Evolutionary conservation across 371 early-diverging fungal species (phyloP), one percentile per base, ranked within the genome.

Genomic region (Apophysomyces elegans): DNA sequence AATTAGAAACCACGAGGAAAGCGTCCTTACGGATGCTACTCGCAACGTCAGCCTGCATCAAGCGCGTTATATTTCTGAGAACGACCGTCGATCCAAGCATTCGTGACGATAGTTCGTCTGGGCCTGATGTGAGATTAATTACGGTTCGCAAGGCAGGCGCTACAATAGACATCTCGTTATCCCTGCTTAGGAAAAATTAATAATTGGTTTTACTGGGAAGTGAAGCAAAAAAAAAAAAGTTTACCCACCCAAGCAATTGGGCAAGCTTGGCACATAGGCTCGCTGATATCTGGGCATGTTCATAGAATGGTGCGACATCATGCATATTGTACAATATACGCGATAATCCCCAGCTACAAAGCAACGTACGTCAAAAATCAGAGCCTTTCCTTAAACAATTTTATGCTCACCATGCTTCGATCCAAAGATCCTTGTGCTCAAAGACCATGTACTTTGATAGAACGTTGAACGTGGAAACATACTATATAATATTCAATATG

Each of bases 271-370:
- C 32, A 26, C 73, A 72, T 1, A 83, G 56, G 11, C 64, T 58
- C 18, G 46, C 58, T 13, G 76, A 44, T 12, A 80, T 68, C 3
- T 39, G 35, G 7, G 66, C 43, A 12, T 58, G 35, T 6, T 69
- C 35, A 38, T 77, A 71, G 41, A 83, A 83, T 21, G 43, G 47
- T 7, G 41, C 36, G 0, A 80, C 80, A 12, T 84, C 80, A 67
- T 87, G 86, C 67, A 84, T 87, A 46, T 83, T 85, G 45, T 83
- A 83, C 21, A 87, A 58, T 39, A 87, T 80, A 41, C 87, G 82
- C 50, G 84, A 85, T 47, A 87, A 64, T 4, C 84, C 87, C 84
- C 84, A 85, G 38, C 87, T 87, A 71, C 14, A 37, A 64, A 5
- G 13, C 9, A 16, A 5, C 5, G 14, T 9, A 41, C 41, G 13